Base-by-base conservation (phyloP, 768 basidiomycete genomes). In the Agrocybe pediades region DNA sequence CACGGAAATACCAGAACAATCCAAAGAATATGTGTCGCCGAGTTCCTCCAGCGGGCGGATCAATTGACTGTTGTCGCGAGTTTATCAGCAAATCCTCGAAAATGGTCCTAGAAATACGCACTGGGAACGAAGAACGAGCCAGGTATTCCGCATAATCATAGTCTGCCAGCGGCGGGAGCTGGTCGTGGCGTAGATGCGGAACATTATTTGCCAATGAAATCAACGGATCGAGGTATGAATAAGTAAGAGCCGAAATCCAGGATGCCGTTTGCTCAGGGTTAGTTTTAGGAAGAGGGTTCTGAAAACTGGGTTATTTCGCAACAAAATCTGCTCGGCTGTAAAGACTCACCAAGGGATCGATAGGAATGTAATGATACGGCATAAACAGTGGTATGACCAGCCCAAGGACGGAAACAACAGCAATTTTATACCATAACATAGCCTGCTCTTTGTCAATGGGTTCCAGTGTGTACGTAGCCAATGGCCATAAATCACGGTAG, bases 151-250 rank as follows among this genome's bases (percentile, higher is more conserved):
- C 51, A 41, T 53, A 43, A 54, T 88, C 86, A 51, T 81, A 80
- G 54, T 86, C 84, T 3, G 81, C 79, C 68, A 88, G 77, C 1
- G 82, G 83, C 11, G 85, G 85, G 43, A 86, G 69, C 46, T 84
- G 63, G 41, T 85, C 81, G 30, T 70, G 67, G 0, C 76, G 64
- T 1, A 84, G 62, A 59, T 79, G 80, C 7, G 72, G 58, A 20
- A 75, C 61, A 9, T 71, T 65, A 53, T 75, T 73, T 1, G 78
- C 81, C 23, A 66, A 59, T 47, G 70, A 71, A 21, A 86, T 69
- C 26, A 80, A 64, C 3, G 72, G 70, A 55, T 87, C 82, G 56
- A 88, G 67, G 68, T 78, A 88, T 20, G 71, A 66, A 62, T 77
- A 86, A 3, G 74, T 65, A 17, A 78, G 33, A n/a, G 67, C 55